Evolutionary conservation across 352 stramenopile species (phyloP).

Genomic region (Pythium aquatile): DNA sequence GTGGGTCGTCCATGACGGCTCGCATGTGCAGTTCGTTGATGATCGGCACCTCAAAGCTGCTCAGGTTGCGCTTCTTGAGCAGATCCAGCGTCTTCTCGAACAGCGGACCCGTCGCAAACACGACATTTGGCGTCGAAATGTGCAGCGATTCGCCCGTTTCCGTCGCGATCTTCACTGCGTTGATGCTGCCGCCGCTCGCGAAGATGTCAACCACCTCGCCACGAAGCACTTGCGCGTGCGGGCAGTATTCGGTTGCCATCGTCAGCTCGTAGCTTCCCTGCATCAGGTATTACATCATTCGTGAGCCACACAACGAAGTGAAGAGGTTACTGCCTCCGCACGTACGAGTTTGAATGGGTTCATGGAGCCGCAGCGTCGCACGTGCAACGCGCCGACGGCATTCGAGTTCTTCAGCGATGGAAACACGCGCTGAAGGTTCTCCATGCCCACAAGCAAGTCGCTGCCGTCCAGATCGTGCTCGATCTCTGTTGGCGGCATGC

Average conservation of each 20-base stretch:
- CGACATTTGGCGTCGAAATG: slow-evolving; percentile 60
- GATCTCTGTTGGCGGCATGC: slow-evolving; percentile 41
- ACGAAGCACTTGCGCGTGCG: slow-evolving; percentile 48
- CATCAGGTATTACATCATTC: not conserved
- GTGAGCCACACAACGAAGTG: not conserved
- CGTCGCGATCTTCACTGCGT: slow-evolving; percentile 50
- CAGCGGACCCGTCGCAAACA: slow-evolving; percentile 68
- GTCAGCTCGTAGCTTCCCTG: slow-evolving; percentile 59
- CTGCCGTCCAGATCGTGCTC: slow-evolving; percentile 63
- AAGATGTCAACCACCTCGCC: slow-evolving; percentile 67
- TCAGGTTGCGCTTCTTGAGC: slow-evolving; percentile 50
- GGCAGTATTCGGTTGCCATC: slow-evolving; percentile 64
- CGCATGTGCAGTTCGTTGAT: slow-evolving; percentile 76
- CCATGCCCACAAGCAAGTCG: slow-evolving; percentile 63
- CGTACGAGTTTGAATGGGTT: slow-evolving; percentile 64
- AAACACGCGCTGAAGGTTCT: slow-evolving; percentile 56
- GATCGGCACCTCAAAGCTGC: slow-evolving; percentile 57
- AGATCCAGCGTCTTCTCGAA: slow-evolving; percentile 66
- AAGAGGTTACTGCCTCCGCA: not conserved
- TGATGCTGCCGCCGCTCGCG: slow-evolving; percentile 45
- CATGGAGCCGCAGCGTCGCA: slow-evolving; percentile 68
- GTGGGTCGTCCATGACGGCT: slow-evolving; percentile 62
- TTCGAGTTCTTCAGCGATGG: slow-evolving; percentile 58
- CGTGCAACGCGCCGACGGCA: slow-evolving; percentile 58
- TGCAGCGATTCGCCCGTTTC: slow-evolving; percentile 52